These are phyloP conservation scores for Dillenia suffruticosa DNA, from an alignment of 164 flowering plant species.

Conservation along the genomic window DNA sequence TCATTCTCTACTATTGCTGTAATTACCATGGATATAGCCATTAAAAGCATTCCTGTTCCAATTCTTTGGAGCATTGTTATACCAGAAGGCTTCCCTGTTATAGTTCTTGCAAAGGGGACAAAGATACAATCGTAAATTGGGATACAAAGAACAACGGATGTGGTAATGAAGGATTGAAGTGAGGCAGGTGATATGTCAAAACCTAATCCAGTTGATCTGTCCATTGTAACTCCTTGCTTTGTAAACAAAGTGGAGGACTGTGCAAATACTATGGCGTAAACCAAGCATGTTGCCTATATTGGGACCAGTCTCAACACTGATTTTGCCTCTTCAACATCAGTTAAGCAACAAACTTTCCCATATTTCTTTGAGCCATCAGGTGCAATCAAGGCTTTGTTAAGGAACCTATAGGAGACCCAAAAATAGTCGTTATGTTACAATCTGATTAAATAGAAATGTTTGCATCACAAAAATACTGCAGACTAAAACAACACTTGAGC, in stretches of 20 bases:
- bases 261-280: conserved; percentile 7
- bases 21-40: conserved; percentile 5
- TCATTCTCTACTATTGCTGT: conserved; percentile 12
- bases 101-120: conserved; percentile 2
- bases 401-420: conserved; percentile 5
- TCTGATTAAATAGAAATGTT: no score
- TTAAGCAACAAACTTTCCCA: background rate
- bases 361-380: conserved; percentile 2
- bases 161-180: conserved; percentile 6
- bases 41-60: conserved; percentile 9
- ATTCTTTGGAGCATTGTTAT: conserved; percentile 12
- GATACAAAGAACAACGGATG: conserved; percentile 2
- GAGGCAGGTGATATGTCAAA: conserved; percentile 11
- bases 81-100: conserved; percentile 10
- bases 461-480: no score
- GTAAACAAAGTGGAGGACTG: conserved; percentile 3
- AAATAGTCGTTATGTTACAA: no score
- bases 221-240: conserved; percentile 18
- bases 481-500: no score
- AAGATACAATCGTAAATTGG: conserved; percentile 2
- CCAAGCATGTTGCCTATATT: conserved; percentile 9
- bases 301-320: conserved; percentile 3
- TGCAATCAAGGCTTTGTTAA: conserved; percentile 4
- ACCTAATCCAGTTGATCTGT: conserved; percentile 6
- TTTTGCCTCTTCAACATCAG: conserved; percentile 10